Evolutionary conservation across 2,329 filamentous ascomycete species (phyloP), one percentile per base, ranked within the genome.

Genomic region (Balansia obtecta): DNA sequence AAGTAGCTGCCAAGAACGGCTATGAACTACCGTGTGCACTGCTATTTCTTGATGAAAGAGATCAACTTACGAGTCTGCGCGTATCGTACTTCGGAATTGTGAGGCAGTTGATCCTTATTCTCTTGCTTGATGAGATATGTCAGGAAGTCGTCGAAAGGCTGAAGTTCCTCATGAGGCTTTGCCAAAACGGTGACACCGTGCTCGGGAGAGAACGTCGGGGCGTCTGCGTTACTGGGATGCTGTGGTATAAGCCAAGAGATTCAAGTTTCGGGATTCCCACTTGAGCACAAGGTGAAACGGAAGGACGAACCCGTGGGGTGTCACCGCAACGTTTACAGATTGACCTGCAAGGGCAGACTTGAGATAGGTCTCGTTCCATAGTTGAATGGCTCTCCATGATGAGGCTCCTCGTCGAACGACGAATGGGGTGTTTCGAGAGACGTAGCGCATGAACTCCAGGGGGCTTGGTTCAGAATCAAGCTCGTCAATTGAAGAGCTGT

Each of bases 401-500:
- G 60, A 61, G 1, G 84, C 84, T 3, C 74, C 85, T 9, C 73
- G 69, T 38, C 83, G 75, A 30, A 90, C 70, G 2, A 91, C 77
- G 57, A 91, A 90, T 0, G 87, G 87, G 1, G 80, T 76, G 61
- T 91, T 93, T 37, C 71, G 74, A 15, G 83, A 75, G 18, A 90
- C 85, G 64, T 81, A 84, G 59, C 85, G 79, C 80, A 89, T 85
- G 62, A 91, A 91, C 60, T 90, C 83, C 6, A 93, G 74, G 0
- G 87, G 77, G 30, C 82, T 86, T 4, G 87, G 87, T 46, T 83
- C 78, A 41, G 77, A 71, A 13, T 70, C 42, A 2, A 89, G 72
- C 57, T 82, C 79, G 44, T 85, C 76, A 51, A 89, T 71, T 15
- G 60, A 58, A 20, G 69, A 63, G 50, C 73, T 65, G 61, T 91